Percentiles rank a stretch among this genome's conserved stretches.
phyloP scores from a whole-genome alignment of 2,329 filamentous ascomycete genomes.

The Colletotrichum eremochloae region DNA sequence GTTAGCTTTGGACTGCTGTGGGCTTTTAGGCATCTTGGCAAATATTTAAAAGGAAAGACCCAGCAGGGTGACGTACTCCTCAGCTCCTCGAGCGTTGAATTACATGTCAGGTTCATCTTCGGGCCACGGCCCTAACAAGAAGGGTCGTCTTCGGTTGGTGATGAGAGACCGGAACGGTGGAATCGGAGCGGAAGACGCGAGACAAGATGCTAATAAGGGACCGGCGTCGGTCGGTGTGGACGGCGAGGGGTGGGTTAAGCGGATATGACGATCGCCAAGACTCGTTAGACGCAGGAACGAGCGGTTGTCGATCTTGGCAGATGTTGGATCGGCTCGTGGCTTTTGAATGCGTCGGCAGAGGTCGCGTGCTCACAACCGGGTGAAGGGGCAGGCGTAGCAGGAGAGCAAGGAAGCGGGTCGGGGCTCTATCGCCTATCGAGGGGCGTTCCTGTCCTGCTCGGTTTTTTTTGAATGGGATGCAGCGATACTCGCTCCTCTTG shows the following conservation, averaged over 20 bases:
- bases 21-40: too few relatives aligned
- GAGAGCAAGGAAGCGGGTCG: background rate
- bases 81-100: slow-evolving; percentile 59
- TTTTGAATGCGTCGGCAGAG: background rate
- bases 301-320: slow-evolving; percentile 38
- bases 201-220: background rate
- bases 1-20: slow-evolving; percentile 17
- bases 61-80: slow-evolving; percentile 51
- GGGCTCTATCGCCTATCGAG: background rate
- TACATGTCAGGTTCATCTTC: slow-evolving; percentile 56
- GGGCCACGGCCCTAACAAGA: slow-evolving; percentile 6
- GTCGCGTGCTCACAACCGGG: slow-evolving; percentile 12
- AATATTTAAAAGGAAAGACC: too few relatives aligned
- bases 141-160: slow-evolving; percentile 5
- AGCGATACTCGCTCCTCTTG: background rate
- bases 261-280: slow-evolving; percentile 35
- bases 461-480: background rate
- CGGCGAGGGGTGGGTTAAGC: slow-evolving; percentile 9
- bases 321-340: slow-evolving; percentile 34
- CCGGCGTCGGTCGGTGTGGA: slow-evolving; percentile 16
- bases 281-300: slow-evolving; percentile 35
- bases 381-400: background rate
- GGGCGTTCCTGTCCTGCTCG: slow-evolving; percentile 13
- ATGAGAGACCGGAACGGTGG: background rate
- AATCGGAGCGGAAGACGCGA: background rate